Evolutionary conservation across 345 rosid species (phyloP), one percentile per base, ranked within the genome.

Genomic region (Camelina sativa): DNA sequence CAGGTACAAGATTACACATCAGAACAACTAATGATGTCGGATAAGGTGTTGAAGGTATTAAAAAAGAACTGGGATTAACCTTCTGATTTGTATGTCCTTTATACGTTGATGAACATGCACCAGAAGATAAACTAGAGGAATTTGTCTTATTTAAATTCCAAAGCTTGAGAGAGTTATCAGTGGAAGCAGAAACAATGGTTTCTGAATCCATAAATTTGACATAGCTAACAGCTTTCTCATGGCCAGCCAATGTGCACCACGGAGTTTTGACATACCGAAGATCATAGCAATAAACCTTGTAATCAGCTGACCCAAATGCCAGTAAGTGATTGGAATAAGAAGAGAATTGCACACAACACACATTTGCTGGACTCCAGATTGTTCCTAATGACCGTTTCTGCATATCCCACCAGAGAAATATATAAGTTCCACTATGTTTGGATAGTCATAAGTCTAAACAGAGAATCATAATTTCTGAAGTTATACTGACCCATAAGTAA

Each of bases 261-360:
- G 97, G 97, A 59, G 71, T 72, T 81, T 85, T 81, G 34, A 85
- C 80, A 69, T 84, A 82, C 52, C 97, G 89, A 47, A 91, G 85
- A 81, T 89, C 98, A 55, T 89, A 93, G 70, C 98, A 89, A 73
- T 84, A 85, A 48, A 89, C 89, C 76, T 82, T 84, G 83, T 85
- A 88, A 78, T 91, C 91, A 43, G 95, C 97, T 62, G 94, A 89
- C 35, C 98, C 98, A 73, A 88, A 87, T 52, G 91, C 91, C 84
- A 94, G 55, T 60, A 87, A 72, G 82, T 94, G 84, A 76, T 86
- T 65, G 1, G 91, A 88, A 80, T 80, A 84, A 51, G 85, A 47
- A 70, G 91, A 88, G 85, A 91, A 91, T 75, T 94, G 96, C 67
- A 89, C 90, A 44, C 93, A 87, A 77, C 98, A 94, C 63, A 89